Conservation (phyloP, 2,329 filamentous ascomycete species). For the Bipolaris sorokiniana region DNA sequence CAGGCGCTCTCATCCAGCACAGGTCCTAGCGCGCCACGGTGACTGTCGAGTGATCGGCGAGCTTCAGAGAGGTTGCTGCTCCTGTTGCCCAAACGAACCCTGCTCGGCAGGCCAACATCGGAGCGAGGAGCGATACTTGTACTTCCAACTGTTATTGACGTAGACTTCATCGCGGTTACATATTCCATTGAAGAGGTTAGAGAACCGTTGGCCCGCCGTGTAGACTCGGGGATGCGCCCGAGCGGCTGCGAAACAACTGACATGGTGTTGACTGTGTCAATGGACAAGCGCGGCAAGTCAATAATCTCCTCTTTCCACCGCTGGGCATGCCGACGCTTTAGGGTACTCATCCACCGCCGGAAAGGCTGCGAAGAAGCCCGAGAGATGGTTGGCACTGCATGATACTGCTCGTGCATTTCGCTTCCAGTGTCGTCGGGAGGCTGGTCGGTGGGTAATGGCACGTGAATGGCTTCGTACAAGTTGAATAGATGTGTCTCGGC, state of each 20-base stretch:
- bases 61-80: conserved; percentile 65
- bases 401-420: conserved; percentile 15
- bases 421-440: conserved; percentile 28
- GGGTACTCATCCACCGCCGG: conserved; percentile 73
- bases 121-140: conserved; percentile 69
- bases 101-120: conserved; percentile 65
- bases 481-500: conserved; percentile 34
- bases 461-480: conserved; percentile 42
- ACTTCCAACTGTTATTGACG: conserved; percentile 77
- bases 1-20: conserved; percentile 71
- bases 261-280: conserved; percentile 36
- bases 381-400: not conserved
- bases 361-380: conserved; percentile 58
- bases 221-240: conserved; percentile 17
- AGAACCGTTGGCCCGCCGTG: conserved; percentile 57
- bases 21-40: conserved; percentile 52
- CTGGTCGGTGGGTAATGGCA: conserved; percentile 34
- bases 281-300: conserved; percentile 44
- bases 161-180: conserved; percentile 80
- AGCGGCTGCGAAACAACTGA: conserved; percentile 17
- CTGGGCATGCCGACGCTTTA: conserved; percentile 63
- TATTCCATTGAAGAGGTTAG: conserved; percentile 79
- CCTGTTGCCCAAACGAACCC: conserved; percentile 64
- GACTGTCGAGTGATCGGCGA: conserved; percentile 67
- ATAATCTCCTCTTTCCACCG: conserved; percentile 46